Percentiles rank a stretch among this genome's conserved stretches.
These are phyloP conservation scores for Acidiella bohemica DNA, from an alignment of 495 filamentous ascomycete genomes.

Conservation along the genomic window DNA sequence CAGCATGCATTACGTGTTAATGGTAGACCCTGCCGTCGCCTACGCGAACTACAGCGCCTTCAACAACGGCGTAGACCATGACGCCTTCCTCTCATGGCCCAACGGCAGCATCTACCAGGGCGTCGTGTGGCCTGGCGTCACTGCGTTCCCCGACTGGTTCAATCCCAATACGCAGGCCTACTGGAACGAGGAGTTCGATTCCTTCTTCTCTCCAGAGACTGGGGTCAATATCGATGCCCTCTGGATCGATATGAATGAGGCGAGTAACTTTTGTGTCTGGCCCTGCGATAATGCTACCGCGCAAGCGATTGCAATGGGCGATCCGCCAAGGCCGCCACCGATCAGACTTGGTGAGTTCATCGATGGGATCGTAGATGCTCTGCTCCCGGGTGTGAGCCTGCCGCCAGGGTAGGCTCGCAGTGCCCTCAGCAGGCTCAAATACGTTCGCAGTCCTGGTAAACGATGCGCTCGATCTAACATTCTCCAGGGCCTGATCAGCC, in stretches of 20 bases:
- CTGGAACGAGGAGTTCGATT: constrained; percentile 59
- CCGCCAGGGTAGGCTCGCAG: too few relatives aligned
- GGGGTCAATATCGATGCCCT: constrained; percentile 75
- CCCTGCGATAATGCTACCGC: constrained; percentile 53
- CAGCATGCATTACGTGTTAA: constrained; percentile 57
- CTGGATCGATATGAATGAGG: constrained; percentile 51
- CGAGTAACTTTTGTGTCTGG: constrained; percentile 52
- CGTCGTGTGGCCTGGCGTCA: constrained; percentile 61
- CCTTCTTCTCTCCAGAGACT: constrained; percentile 45
- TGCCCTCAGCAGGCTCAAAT: too few relatives aligned
- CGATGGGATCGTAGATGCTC: too few relatives aligned
- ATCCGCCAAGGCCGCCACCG: constrained; percentile 52
- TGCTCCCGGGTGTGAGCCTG: too few relatives aligned
- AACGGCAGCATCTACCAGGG: constrained; percentile 59
- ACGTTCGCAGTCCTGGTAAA: too few relatives aligned
- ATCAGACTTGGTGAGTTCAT: constrained; percentile 45
- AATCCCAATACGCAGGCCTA: constrained; percentile 48
- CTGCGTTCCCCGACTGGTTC: constrained; percentile 55
- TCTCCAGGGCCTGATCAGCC: constrained; percentile 37
- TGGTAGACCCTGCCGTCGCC: constrained; percentile 76
- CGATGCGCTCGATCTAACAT: too few relatives aligned
- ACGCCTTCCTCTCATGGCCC: constrained; percentile 49
- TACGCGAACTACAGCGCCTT: constrained; percentile 54
- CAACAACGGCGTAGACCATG: constrained; percentile 45
- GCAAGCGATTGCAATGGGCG: constrained; percentile 38